Evolutionary conservation across 2,329 filamentous ascomycete genomes (phyloP), one percentile per base, ranked within the genome.

Genomic region (Cordyceps tenuipes): DNA sequence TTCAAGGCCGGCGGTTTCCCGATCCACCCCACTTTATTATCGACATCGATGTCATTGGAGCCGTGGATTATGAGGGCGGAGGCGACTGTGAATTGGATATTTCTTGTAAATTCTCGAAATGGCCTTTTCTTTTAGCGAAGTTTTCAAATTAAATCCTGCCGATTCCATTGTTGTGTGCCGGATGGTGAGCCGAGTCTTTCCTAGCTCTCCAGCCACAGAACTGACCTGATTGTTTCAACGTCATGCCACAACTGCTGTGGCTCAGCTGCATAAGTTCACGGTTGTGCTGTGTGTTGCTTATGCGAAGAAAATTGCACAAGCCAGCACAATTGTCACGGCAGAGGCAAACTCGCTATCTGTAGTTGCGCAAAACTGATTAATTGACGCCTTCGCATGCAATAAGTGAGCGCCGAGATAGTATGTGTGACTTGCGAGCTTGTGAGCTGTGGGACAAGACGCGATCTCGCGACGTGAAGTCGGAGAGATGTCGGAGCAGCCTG

Each of bases 21-120:
- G 43, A 61, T 63, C 61, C 46, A 54, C 63, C 66, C 63, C 63
- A 62, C 63, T 60, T 62, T 53, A 48, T 48, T 34, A 50, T 61
- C 51, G 47, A 52, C 29, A 43, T 60, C 57, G 29, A 54, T 19
- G 29, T 41, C 21, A 43, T 9, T 39, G 31, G 29, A 48, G 41
- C 21, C 8, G 21, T 23, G 34, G 36, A 19, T 19, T 44, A 9
- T 36, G 34, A 13, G 4, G 13, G 15, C 15, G 34, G 5, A 36
- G 34, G 23, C n/a, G 19, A 31, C 31, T 26, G 43, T n/a, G 15
- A 48, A 48, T 21, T 9, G 21, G 9, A 19, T 26, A 8, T 6
- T 26, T 8, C 36, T 10, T 48, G 13, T 4, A 7, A n/a, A 34
- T 36, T 21, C 19, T 23, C 0, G 3, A 12, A 10, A 34, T 47